Conservation (phyloP, 176 grass and related monocot genomes). For the Puya raimondii region DNA sequence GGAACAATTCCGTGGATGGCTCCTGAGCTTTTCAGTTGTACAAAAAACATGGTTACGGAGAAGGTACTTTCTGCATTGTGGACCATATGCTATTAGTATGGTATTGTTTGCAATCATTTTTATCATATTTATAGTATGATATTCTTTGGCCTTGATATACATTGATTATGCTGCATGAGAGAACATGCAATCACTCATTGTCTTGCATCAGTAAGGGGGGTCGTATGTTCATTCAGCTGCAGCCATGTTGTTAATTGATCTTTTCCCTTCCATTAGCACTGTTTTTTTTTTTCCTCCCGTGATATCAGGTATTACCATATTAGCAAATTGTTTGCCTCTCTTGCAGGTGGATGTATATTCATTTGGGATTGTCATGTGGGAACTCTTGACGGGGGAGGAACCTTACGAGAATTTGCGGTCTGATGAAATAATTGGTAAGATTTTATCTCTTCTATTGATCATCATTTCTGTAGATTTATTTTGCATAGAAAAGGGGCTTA, state of each 20-base stretch:
- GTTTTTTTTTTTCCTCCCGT: neutral
- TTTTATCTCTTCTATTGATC: neutral
- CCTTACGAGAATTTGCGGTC: slow-evolving; percentile 18
- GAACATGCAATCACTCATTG: neutral
- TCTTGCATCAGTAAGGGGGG: neutral
- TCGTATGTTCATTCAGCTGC: neutral
- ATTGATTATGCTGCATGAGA: neutral
- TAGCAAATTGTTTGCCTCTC: neutral
- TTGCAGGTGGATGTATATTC: slow-evolving; percentile 29
- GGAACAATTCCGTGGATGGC: slow-evolving; percentile 28
- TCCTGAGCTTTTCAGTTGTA: slow-evolving; percentile 23
- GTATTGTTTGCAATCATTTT: neutral
- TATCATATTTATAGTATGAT: neutral
- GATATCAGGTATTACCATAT: neutral
- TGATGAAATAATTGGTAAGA: slow-evolving; percentile 18
- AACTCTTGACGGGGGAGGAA: slow-evolving; percentile 23
- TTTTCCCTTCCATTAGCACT: neutral
- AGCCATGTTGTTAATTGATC: neutral
- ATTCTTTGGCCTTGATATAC: no score
- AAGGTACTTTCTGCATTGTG: slow-evolving; percentile 6
- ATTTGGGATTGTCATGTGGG: slow-evolving; percentile 29
- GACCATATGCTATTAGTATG: neutral
- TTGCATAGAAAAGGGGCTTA: neutral
- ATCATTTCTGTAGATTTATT: neutral
- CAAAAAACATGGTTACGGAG: slow-evolving; percentile 22